These are phyloP conservation scores for Phytopythium sindhum DNA, from an alignment of 352 stramenopile genomes.

Conservation along the genomic window DNA sequence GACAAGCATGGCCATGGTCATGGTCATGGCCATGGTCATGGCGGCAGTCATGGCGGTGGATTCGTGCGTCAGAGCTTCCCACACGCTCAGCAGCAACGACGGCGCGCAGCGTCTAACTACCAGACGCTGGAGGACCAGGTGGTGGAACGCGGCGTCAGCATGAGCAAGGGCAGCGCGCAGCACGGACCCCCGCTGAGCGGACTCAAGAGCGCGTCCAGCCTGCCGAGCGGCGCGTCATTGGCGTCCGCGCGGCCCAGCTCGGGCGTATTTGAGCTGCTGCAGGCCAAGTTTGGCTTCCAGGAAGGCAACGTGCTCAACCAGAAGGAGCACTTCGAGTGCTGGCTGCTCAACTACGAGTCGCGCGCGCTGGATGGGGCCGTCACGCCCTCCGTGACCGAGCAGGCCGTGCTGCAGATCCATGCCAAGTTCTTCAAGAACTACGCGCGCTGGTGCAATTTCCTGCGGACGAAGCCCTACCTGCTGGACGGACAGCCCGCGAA, in stretches of 20 bases:
- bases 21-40: no score
- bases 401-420: conserved; percentile 82
- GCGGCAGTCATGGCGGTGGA: background rate
- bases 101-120: conserved; percentile 74
- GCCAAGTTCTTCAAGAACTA: conserved; percentile 94
- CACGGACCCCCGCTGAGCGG: conserved; percentile 10
- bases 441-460: conserved; percentile 93
- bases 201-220: background rate
- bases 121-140: conserved; percentile 69
- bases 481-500: conserved; percentile 29
- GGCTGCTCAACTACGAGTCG: conserved; percentile 84
- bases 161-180: conserved; percentile 13
- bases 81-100: conserved; percentile 21
- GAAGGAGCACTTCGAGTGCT: conserved; percentile 82
- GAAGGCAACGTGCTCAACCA: conserved; percentile 82
- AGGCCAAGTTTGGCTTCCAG: conserved; percentile 87
- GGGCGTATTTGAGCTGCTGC: conserved; percentile 76
- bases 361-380: conserved; percentile 25
- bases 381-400: conserved; percentile 39
- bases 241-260: conserved; percentile 22
- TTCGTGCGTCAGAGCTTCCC: conserved; percentile 1
- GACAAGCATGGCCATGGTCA: conserved; percentile 7
- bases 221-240: conserved; percentile 10
- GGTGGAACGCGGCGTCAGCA: conserved; percentile 37
- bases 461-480: conserved; percentile 87